Evolutionary conservation across 805 yeast genomes (phyloP), one percentile per base, ranked within the genome.

Genomic region (Grigorovia jiainica): DNA sequence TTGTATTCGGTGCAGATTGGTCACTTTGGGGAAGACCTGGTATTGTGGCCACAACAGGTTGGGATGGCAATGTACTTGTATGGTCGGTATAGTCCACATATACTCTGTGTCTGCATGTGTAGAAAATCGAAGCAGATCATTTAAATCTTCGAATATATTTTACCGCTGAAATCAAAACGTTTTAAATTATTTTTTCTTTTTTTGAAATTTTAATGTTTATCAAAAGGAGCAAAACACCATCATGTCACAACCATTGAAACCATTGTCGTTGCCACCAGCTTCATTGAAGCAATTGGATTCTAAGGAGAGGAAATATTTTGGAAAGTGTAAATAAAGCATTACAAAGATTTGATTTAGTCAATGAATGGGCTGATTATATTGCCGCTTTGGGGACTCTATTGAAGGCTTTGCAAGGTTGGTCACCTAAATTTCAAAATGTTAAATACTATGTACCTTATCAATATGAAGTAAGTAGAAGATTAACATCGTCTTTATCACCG

Each of bases 291-390:
- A 59, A 41, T 48, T 75, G 53, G 73, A 71, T 41, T 63, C 87
- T 1, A 78, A 78, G 52, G 89, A 82, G 55, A 82, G 76, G 64
- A 78, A 82, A 45, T 82, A 79, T 54, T n/a, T 65, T 70, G 17
- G 68, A 75, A n/a, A 78, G 72, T 43, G 72, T 90, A 10, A 90
- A 83, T 40, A 75, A 79, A 49, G 85, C 92, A 0, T 66, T 92
- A 18, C 71, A 74, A 6, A 69, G 76, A 16, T 90, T 90, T 65
- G 95, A 86, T 40, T 65, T 83, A 2, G 82, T 87, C 1, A 83
- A 79, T 25, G 98, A 92, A 66, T 92, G 99, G 99, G 97, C 98
- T 11, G 98, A 92, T 58, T 87, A 90, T 59, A 92, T 92, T 43
- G 82, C 97, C 18, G 89, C 86, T 58, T 67, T 94, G 36, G 79